These are phyloP conservation scores for Stevia rebaudiana DNA, from an alignment of 140 eudicot genomes.

Conservation along the genomic window DNA sequence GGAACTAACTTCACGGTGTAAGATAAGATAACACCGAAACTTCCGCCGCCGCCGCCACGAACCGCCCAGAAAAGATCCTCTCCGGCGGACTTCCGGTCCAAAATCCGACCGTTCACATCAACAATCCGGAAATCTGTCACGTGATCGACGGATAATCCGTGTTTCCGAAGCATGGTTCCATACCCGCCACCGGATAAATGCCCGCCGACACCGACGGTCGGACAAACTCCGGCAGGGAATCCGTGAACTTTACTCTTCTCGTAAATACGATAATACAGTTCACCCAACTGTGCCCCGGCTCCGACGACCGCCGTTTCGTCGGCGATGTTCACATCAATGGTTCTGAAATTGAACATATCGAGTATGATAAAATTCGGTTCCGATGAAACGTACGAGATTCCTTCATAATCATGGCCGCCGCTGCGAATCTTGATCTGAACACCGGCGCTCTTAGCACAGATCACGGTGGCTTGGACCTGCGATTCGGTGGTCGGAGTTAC, in stretches of 20 bases:
- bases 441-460: conserved; percentile 16
- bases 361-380: conserved; percentile 21
- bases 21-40: conserved; percentile 27
- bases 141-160: conserved; percentile 32
- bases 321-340: conserved; percentile 3
- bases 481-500: conserved; percentile 23
- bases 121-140: conserved; percentile 24
- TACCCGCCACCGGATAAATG: conserved; percentile 38
- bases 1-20: conserved; percentile 18
- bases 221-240: conserved; percentile 39
- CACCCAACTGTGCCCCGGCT: conserved; percentile 20
- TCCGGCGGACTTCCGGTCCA: conserved; percentile 19
- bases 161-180: conserved; percentile 37
- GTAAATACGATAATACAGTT: conserved; percentile 25
- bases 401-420: conserved; percentile 32
- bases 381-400: conserved; percentile 23
- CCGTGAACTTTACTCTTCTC: conserved; percentile 29
- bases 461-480: conserved; percentile 11
- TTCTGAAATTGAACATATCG: conserved; percentile 22
- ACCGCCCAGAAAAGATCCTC: conserved; percentile 30
- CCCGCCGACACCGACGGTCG: conserved; percentile 40
- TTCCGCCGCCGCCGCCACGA: conserved; percentile 31
- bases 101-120: conserved; percentile 16
- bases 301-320: conserved; percentile 23
- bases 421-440: conserved; percentile 26